Evolutionary conservation across 2,329 filamentous ascomycete genomes (phyloP).

Genomic region (Epichloe aotearoae): DNA sequence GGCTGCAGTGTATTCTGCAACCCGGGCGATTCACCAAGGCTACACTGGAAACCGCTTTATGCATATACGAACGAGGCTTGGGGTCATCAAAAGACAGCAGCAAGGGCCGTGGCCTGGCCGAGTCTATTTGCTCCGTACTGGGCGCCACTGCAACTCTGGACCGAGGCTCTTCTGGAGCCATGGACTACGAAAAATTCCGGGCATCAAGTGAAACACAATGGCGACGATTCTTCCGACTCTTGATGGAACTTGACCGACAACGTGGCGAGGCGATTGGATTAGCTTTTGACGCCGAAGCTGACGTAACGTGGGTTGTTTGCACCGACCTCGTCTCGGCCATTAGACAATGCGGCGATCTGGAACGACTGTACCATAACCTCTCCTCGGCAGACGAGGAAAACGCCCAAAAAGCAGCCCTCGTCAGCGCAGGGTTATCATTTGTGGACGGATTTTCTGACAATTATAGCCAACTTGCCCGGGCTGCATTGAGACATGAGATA

Average conservation of each 20-base stretch:
- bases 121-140: conserved; percentile 63
- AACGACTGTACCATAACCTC: conserved; percentile 61
- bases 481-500: conserved; percentile 57
- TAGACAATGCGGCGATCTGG: conserved; percentile 64
- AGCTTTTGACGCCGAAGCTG: conserved; percentile 54
- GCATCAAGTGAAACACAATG: conserved; percentile 69
- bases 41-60: conserved; percentile 71
- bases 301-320: conserved; percentile 72
- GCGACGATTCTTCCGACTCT: conserved; percentile 76
- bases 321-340: conserved; percentile 71
- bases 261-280: conserved; percentile 71
- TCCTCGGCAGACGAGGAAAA: conserved; percentile 37
- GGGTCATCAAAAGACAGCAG: conserved; percentile 21
- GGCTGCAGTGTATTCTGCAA: conserved; percentile 71
- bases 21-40: conserved; percentile 70
- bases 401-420: conserved; percentile 44
- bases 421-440: conserved; percentile 59
- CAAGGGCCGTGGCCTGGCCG: conserved; percentile 48
- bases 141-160: conserved; percentile 54
- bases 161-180: conserved; percentile 45
- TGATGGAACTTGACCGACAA: conserved; percentile 75
- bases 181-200: conserved; percentile 66
- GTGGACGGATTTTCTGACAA: conserved; percentile 56
- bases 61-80: conserved; percentile 62
- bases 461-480: conserved; percentile 53